Evolutionary conservation across 2,329 filamentous ascomycete genomes (phyloP), one percentile per base, ranked within the genome.

Genomic region (Aspergillus latus): DNA sequence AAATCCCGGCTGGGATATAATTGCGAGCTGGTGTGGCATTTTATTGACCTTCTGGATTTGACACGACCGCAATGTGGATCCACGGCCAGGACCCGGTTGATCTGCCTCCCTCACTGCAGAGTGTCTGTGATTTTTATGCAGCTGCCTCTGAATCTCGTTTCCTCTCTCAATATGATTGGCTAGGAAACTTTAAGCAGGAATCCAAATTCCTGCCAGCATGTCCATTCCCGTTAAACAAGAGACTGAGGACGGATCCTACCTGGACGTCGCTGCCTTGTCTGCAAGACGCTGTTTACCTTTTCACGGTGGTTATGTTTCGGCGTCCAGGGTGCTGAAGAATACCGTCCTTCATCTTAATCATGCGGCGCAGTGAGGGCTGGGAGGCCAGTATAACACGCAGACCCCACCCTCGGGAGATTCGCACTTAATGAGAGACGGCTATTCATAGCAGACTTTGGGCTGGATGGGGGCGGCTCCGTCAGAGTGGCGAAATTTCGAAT

Each of bases 61-160:
- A 42, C 50, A 48, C 65, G 61, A 62, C 60, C 30, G 29, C 30
- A 47, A 11, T 45, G 44, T 47, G 44, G 44, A 47, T 34, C 44
- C 21, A 21, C 21, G 21, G 21, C 21, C 44, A 34, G 34, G 28
- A 5, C 26, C 43, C 28, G 26, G 43, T 44, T 51, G 51, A 37
- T 53, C 28, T 54, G n/a, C 49, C 42, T 36, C 36, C 37, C 47
- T 53, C 49, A 8, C 43, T 44, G 26, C 42, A 28, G 21, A 46
- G 44, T 32, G 49, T 60, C 13, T 42, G 16, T 32, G 34, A 32
- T 47, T 42, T 21, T 21, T 39, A 32, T 45, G 34, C 28, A 32
- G 39, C 30, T 40, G 34, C 9, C n/a, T 47, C 30, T 52, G 32
- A 43, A 47, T 40, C 26, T 47, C 11, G 43, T 13, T 39, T 52